Conservation (phyloP, 2,329 filamentous ascomycete species). For the Botryotinia calthae region DNA sequence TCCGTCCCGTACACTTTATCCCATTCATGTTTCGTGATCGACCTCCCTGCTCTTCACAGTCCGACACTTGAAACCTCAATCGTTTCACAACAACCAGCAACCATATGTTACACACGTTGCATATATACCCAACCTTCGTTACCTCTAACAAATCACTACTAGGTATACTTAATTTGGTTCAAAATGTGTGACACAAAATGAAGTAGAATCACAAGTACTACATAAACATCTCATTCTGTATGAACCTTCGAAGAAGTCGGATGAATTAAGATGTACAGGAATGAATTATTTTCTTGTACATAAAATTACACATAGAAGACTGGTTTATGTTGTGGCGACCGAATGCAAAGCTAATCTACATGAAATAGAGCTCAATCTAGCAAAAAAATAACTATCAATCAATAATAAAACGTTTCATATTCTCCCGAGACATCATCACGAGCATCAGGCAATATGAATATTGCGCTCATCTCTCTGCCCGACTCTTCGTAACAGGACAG, state of each 20-base stretch:
- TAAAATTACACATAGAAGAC: background rate
- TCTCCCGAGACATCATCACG: background rate
- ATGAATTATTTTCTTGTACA: background rate
- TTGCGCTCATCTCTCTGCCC: background rate
- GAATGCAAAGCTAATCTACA: constrained; percentile 2
- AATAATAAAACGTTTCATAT: constrained; percentile 1
- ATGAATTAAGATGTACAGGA: background rate
- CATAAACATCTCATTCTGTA: background rate
- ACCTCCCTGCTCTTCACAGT: background rate
- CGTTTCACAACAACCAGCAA: background rate
- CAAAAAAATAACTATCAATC: constrained; percentile 3
- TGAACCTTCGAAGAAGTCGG: background rate
- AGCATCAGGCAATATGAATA: background rate
- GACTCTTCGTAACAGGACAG: background rate
- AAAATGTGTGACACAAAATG: background rate
- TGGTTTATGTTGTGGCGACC: background rate
- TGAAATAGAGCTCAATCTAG: constrained; percentile 5
- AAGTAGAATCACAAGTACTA: background rate
- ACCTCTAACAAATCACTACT: background rate
- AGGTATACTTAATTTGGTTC: background rate
- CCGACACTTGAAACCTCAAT: background rate
- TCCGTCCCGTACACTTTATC: background rate
- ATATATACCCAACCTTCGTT: background rate
- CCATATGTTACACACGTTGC: background rate
- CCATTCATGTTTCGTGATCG: background rate